Conservation (phyloP, 495 filamentous ascomycete species). For the Neurospora intermedia region DNA sequence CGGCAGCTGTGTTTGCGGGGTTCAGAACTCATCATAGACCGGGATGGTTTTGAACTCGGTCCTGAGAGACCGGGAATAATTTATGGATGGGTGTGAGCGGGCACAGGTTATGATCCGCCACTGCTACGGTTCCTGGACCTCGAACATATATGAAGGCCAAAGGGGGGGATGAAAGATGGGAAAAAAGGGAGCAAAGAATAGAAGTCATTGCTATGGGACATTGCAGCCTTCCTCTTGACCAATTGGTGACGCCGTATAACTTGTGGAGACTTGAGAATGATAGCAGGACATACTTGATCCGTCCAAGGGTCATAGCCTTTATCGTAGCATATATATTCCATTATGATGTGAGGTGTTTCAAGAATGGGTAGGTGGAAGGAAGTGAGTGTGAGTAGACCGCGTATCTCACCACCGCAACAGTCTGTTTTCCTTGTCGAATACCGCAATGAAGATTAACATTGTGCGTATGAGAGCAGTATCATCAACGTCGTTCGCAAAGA, state of each 20-base stretch:
- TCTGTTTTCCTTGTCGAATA: background rate
- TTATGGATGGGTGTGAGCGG: background rate
- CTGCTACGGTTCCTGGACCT: background rate
- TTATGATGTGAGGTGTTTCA: too few species aligned
- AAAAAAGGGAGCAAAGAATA: background rate
- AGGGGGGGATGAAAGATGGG: background rate
- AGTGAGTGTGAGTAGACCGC: background rate
- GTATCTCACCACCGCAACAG: too few species aligned
- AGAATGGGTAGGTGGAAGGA: background rate
- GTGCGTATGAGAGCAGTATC: background rate
- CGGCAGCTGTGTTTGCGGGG: background rate
- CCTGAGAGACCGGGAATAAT: background rate
- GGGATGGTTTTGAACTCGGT: background rate
- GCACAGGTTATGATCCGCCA: background rate
- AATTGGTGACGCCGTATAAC: background rate
- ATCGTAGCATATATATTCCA: too few species aligned
- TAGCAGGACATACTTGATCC: too few species aligned
- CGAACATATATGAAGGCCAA: background rate
- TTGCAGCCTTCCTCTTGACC: background rate
- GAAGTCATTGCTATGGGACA: background rate
- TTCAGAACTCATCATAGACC: background rate
- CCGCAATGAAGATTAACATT: background rate
- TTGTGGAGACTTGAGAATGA: too few species aligned
- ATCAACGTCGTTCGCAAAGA: background rate
- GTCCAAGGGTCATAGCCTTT: too few species aligned